A percentile compares a stretch with the other conserved stretches of the same genome.
Evolutionary conservation across 2,329 filamentous ascomycete species (phyloP).

Genomic region (Waltergamsia citrina): DNA sequence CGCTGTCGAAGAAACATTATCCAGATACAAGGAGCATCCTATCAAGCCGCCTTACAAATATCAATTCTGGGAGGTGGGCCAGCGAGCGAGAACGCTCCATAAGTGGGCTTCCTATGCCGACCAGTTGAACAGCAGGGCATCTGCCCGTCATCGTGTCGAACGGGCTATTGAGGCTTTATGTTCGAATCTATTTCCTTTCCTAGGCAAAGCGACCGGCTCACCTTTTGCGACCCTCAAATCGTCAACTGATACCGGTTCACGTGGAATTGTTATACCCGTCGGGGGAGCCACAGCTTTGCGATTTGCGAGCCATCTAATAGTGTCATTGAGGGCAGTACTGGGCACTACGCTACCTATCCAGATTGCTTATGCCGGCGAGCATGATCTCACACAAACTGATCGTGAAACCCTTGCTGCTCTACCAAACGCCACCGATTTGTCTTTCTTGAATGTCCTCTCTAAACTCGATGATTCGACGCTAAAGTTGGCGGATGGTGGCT

Average conservation of each 20-base stretch:
- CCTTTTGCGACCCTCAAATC: conserved; percentile 10
- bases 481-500: conserved; percentile 18
- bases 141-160: too few species aligned
- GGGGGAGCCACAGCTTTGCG: conserved; percentile 18
- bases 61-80: too few species aligned
- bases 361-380: conserved; percentile 24
- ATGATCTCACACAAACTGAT: conserved; percentile 14
- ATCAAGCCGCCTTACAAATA: too few species aligned
- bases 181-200: too few species aligned
- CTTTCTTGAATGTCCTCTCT: conserved; percentile 20
- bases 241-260: conserved; percentile 10
- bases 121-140: too few species aligned
- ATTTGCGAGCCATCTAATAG: conserved; percentile 23
- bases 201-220: too few species aligned
- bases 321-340: conserved; percentile 18
- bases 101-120: too few species aligned
- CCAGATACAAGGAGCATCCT: too few species aligned
- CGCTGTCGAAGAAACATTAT: too few species aligned
- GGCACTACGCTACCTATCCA: conserved; percentile 22
- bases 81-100: too few species aligned
- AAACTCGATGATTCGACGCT: conserved; percentile 21
- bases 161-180: too few species aligned
- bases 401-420: conserved; percentile 12
- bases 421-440: conserved; percentile 11
- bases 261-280: conserved; percentile 24